Percentiles rank a stretch among this genome's conserved stretches.
Evolutionary conservation across 228 moss, liverwort and hornwort genomes (phyloP).

Genomic region (Sphagnum fallax): DNA sequence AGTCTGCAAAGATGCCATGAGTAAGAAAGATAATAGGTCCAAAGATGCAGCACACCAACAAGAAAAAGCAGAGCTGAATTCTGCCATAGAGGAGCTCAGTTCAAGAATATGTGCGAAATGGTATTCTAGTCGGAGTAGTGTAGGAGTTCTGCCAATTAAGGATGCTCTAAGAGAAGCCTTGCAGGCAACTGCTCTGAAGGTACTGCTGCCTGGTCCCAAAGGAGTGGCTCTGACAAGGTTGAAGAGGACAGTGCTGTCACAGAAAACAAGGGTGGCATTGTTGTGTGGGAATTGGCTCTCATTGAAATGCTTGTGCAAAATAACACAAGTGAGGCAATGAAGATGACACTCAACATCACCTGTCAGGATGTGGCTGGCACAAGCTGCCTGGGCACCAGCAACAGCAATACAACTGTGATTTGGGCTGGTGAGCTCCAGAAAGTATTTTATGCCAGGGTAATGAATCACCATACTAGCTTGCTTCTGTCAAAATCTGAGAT

Average conservation of each 20-base stretch:
- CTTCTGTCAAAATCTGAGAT: too few species aligned
- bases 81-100: constrained; percentile 86
- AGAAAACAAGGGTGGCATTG: constrained; percentile 41
- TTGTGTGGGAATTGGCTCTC: constrained; percentile 69
- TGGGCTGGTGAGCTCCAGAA: constrained; percentile 76
- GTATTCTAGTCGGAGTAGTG: constrained; percentile 95
- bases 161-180: constrained; percentile 94
- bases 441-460: too few species aligned
- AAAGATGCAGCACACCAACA: constrained; percentile 60
- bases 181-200: constrained; percentile 73
- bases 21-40: constrained; percentile 35
- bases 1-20: constrained; percentile 52
- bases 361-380: constrained; percentile 97
- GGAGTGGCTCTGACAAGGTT: constrained; percentile 41
- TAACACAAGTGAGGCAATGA: constrained; percentile 73
- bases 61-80: constrained; percentile 81
- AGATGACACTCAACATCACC: constrained; percentile 79
- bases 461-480: too few species aligned
- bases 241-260: constrained; percentile 30
- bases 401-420: constrained; percentile 81
- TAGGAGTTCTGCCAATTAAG: constrained; percentile 85
- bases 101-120: constrained; percentile 87
- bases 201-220: constrained; percentile 81
- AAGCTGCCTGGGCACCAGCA: constrained; percentile 75
- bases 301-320: constrained; percentile 96